A percentile compares a stretch with the other conserved stretches of the same genome.
phyloP scores from a whole-genome alignment of 2,329 filamentous ascomycete genomes.

The Paradendryphiella salina region DNA sequence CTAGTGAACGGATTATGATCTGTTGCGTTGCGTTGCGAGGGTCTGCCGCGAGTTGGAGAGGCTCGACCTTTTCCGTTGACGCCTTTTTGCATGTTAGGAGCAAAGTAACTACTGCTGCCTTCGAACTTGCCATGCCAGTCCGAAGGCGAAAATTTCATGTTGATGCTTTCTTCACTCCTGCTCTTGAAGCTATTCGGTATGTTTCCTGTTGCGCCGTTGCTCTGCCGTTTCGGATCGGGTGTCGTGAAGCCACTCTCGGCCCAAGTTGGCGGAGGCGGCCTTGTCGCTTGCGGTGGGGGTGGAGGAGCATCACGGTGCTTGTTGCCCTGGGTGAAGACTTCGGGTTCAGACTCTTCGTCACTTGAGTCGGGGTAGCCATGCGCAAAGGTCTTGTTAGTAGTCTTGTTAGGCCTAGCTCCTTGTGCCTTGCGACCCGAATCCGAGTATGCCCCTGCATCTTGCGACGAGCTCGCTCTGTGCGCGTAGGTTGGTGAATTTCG shows the following conservation, averaged over 20 bases:
- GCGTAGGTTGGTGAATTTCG: conserved; percentile 51
- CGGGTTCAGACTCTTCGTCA: conserved; percentile 35
- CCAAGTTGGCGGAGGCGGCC: conserved; percentile 26
- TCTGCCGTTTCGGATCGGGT: conserved; percentile 21
- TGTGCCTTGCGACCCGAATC: conserved; percentile 39
- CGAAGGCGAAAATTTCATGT: conserved; percentile 53
- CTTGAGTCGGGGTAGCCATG: conserved; percentile 41
- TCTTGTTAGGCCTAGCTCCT: conserved; percentile 32
- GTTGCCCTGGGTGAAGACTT: conserved; percentile 22
- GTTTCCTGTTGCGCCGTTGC: conserved; percentile 21
- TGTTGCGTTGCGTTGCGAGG: conserved; percentile 26
- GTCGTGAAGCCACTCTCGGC: conserved; percentile 21
- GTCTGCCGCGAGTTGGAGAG: conserved; percentile 40
- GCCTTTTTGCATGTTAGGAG: conserved; percentile 36
- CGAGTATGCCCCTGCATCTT: conserved; percentile 33
- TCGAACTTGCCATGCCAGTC: conserved; percentile 54
- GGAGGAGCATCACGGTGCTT: conserved; percentile 22
- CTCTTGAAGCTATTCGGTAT: conserved; percentile 47
- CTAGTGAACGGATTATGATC: conserved; percentile 23
- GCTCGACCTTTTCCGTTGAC: conserved; percentile 29
- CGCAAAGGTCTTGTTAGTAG: conserved; percentile 26
- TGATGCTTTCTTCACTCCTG: conserved; percentile 55
- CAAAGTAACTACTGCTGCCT: conserved; percentile 51
- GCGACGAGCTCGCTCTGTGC: conserved; percentile 28
- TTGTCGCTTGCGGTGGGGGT: conserved; percentile 20